These are phyloP conservation scores for Arthromyces matolae DNA, from an alignment of 768 basidiomycete genomes.

Conservation along the genomic window DNA sequence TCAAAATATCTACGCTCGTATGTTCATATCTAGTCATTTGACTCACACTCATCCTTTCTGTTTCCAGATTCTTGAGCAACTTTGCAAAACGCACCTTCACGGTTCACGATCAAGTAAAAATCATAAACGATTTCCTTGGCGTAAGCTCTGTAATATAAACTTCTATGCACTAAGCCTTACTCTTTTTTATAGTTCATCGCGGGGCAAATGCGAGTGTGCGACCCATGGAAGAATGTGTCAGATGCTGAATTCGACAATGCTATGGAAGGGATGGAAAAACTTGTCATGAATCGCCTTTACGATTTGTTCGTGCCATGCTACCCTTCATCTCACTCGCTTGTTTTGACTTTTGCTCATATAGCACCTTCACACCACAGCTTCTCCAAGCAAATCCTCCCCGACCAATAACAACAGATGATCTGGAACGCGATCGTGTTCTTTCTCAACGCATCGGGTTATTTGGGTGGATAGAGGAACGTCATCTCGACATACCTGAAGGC, in stretches of 20 bases:
- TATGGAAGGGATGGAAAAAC: slow-evolving; percentile 98
- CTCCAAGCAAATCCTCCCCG: slow-evolving; percentile 60
- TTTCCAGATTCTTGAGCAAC: slow-evolving; percentile 80
- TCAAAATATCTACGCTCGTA: slow-evolving; percentile 95
- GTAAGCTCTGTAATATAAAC: slow-evolving; percentile 40
- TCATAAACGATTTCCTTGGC: slow-evolving; percentile 89
- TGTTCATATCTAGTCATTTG: slow-evolving; percentile 28
- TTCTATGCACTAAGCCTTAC: slow-evolving; percentile 9
- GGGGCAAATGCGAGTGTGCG: slow-evolving; percentile 78
- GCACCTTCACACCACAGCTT: slow-evolving; percentile 90
- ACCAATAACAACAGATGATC: slow-evolving; percentile 87
- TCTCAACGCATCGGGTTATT: slow-evolving; percentile 88
- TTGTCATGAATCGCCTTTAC: slow-evolving; percentile 97
- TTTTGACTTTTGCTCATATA: slow-evolving; percentile 26
- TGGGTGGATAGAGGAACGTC: slow-evolving; percentile 83
- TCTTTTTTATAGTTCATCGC: slow-evolving; percentile 70
- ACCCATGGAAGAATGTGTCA: slow-evolving; percentile 76
- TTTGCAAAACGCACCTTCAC: slow-evolving; percentile 91
- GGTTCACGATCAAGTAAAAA: slow-evolving; percentile 89
- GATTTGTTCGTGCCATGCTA: slow-evolving; percentile 73
- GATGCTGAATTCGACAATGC: slow-evolving; percentile 93
- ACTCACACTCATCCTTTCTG: neutral
- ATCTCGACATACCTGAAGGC: slow-evolving; percentile 84
- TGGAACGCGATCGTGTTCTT: slow-evolving; percentile 92
- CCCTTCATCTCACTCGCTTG: neutral